Conservation (phyloP, 2,329 filamentous ascomycete species). For the Alternaria hordeiaustralica region DNA sequence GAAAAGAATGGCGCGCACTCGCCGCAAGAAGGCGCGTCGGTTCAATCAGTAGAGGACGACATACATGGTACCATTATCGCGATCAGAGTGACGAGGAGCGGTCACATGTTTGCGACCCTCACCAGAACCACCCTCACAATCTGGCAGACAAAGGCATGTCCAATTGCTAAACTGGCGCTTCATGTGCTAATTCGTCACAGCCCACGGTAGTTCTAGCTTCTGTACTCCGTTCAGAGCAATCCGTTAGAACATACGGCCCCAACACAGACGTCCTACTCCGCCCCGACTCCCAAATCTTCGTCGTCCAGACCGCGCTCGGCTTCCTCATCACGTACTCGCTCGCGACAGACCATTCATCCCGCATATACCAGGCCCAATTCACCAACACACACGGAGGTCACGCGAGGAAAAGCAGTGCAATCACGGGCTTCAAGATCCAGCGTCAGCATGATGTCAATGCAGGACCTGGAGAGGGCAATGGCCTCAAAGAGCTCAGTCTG, state of each 20-base stretch:
- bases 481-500: conserved; percentile 84
- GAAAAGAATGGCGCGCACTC: conserved; percentile 14
- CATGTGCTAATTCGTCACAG: conserved; percentile 55
- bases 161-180: conserved; percentile 10
- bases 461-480: conserved; percentile 81
- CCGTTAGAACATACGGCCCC: conserved; percentile 80
- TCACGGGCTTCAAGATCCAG: conserved; percentile 47
- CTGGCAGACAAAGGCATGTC: conserved; percentile 91
- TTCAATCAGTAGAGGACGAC: conserved; percentile 39
- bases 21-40: conserved; percentile 7
- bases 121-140: conserved; percentile 85
- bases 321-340: conserved; percentile 95
- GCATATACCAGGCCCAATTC: conserved; percentile 86
- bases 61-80: conserved; percentile 72
- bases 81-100: conserved; percentile 77
- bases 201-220: conserved; percentile 88
- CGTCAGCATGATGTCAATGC: conserved; percentile 48
- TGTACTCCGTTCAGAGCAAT: conserved; percentile 80
- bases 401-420: conserved; percentile 57
- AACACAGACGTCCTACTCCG: conserved; percentile 86
- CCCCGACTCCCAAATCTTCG: conserved; percentile 89
- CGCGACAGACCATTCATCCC: conserved; percentile 79
- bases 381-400: conserved; percentile 58
- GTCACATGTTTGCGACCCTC: conserved; percentile 86
- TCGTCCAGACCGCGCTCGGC: conserved; percentile 83